Conservation (phyloP, 2,329 filamentous ascomycete species). For the Fusarium compactum region DNA sequence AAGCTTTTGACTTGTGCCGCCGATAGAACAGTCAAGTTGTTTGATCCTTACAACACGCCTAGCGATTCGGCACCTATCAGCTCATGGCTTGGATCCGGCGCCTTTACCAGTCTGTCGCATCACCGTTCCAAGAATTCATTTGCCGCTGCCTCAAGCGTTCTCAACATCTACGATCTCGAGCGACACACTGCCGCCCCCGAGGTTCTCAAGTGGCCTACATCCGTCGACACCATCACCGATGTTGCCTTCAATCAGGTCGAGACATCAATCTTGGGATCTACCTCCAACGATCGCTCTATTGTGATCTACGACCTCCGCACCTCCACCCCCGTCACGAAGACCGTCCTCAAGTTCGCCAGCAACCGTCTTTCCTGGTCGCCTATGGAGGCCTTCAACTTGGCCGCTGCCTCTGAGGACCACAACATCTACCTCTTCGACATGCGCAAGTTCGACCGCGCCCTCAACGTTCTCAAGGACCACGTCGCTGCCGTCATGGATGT, state of each 20-base stretch:
- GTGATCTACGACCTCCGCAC: slow-evolving; percentile 94
- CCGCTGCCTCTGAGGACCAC: slow-evolving; percentile 93
- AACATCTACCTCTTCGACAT: slow-evolving; percentile 92
- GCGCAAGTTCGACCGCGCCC: slow-evolving; percentile 85
- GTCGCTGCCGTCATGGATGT: slow-evolving; percentile 95
- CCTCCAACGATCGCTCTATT: slow-evolving; percentile 85
- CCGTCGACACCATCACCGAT: slow-evolving; percentile 88
- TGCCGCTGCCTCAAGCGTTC: slow-evolving; percentile 79
- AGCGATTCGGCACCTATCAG: slow-evolving; percentile 78
- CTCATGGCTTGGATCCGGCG: slow-evolving; percentile 85
- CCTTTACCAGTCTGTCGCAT: slow-evolving; percentile 86
- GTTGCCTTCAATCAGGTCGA: slow-evolving; percentile 94
- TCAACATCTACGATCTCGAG: slow-evolving; percentile 90
- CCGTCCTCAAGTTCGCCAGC: slow-evolving; percentile 82
- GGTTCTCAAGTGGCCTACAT: slow-evolving; percentile 86
- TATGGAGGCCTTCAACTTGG: slow-evolving; percentile 96
- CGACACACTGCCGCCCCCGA: slow-evolving; percentile 84
- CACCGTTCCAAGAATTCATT: slow-evolving; percentile 85
- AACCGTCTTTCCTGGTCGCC: slow-evolving; percentile 94
- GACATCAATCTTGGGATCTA: slow-evolving; percentile 88
- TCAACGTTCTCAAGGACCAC: slow-evolving; percentile 92
- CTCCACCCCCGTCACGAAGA: slow-evolving; percentile 82
- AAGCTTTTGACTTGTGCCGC: slow-evolving; percentile 88
- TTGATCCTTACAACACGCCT: slow-evolving; percentile 84
- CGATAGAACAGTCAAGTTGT: slow-evolving; percentile 90